A percentile compares a stretch with the other conserved stretches of the same genome.
These are phyloP conservation scores for Eucalyptus paniculata DNA, from an alignment of 345 rosid genomes.

Conservation along the genomic window DNA sequence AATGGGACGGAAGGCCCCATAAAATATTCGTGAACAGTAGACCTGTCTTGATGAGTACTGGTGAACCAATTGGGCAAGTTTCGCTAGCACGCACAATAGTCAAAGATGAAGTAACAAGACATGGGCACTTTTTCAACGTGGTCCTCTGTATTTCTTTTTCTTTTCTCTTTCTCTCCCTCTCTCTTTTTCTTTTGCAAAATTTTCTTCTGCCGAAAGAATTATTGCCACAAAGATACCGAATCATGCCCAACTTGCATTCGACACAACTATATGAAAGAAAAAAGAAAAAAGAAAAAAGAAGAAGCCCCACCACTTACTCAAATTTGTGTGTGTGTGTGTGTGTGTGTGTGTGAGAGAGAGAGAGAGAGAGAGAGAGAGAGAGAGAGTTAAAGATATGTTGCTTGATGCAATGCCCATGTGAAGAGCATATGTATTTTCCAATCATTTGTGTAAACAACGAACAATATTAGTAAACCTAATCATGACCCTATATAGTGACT, in stretches of 20 bases:
- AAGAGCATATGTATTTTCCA: constrained; percentile 17
- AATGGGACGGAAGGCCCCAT: neutral
- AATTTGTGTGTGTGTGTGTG: neutral
- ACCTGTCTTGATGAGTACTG: neutral
- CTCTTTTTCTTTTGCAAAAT: neutral
- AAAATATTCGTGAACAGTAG: neutral
- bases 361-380: neutral
- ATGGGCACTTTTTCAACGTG: neutral
- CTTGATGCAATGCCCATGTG: constrained; percentile 27
- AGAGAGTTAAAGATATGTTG: constrained; percentile 6
- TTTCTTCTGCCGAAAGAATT: neutral
- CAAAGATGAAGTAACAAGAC: neutral
- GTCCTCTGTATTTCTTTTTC: neutral
- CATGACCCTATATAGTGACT: neutral
- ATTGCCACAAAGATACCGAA: neutral
- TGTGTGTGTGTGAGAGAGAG: too few species aligned
- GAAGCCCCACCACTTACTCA: neutral
- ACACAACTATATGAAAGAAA: neutral
- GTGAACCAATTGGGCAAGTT: neutral
- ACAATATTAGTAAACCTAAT: neutral
- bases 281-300: neutral
- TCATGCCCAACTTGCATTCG: neutral
- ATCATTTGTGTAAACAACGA: neutral
- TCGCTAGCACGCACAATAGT: neutral
- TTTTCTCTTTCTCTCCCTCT: neutral